Evolutionary conservation across 192 early-diverging fungal genomes (phyloP).

Genomic region (Backusella mclennaniae): DNA sequence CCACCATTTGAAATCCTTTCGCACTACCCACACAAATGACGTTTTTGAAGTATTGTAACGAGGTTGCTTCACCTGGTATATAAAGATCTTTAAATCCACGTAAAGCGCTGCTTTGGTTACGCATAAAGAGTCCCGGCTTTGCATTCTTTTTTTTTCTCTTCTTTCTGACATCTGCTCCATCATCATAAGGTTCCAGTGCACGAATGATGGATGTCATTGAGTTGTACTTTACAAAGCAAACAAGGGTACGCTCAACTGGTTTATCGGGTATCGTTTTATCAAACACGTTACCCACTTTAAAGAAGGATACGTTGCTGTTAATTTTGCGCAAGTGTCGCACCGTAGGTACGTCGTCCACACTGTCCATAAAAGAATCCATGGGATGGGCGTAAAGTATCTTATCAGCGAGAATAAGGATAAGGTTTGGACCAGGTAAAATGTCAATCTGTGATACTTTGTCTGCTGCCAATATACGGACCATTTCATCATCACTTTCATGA

Average conservation of each 20-base stretch:
- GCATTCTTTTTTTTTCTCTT: slow-evolving; percentile 32
- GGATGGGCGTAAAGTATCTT: slow-evolving; percentile 57
- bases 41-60: slow-evolving; percentile 82
- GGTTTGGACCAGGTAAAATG: slow-evolving; percentile 74
- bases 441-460: slow-evolving; percentile 88
- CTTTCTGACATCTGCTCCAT: slow-evolving; percentile 36
- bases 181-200: slow-evolving; percentile 66
- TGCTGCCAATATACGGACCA: slow-evolving; percentile 57
- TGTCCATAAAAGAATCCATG: slow-evolving; percentile 47
- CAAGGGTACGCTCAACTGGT: slow-evolving; percentile 32
- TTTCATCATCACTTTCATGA: slow-evolving; percentile 43
- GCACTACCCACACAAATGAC: slow-evolving; percentile 87
- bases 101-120: slow-evolving; percentile 42
- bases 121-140: slow-evolving; percentile 39
- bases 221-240: slow-evolving; percentile 72
- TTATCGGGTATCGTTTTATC: slow-evolving; percentile 40
- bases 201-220: slow-evolving; percentile 76
- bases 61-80: slow-evolving; percentile 85
- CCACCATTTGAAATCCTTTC: slow-evolving; percentile 93
- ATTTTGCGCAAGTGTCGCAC: slow-evolving; percentile 50
- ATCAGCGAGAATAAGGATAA: slow-evolving; percentile 82
- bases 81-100: slow-evolving; percentile 83
- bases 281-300: slow-evolving; percentile 64
- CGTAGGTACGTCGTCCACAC: slow-evolving; percentile 13
- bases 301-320: slow-evolving; percentile 64